Evolutionary conservation across 1,139 yeast genomes (phyloP).

Genomic region (Wickerhamomyces sp.): DNA sequence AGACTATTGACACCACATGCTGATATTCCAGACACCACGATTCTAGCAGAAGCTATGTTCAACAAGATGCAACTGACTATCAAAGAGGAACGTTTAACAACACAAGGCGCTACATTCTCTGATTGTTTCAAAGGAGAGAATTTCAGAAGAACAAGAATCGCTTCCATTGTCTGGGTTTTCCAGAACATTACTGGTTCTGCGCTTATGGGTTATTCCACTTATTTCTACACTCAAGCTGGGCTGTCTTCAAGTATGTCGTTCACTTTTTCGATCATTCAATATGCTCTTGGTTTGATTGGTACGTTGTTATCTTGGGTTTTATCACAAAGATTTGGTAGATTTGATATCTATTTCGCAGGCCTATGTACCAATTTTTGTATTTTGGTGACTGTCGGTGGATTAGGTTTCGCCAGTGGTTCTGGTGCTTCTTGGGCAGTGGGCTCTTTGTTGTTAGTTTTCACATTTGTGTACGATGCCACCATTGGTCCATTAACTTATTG

Average conservation of each 20-base stretch:
- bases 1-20: slow-evolving; percentile 10
- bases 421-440: slow-evolving; percentile 25
- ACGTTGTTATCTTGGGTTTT: slow-evolving; percentile 27
- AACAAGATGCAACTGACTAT: slow-evolving; percentile 28
- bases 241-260: slow-evolving; percentile 26
- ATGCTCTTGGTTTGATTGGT: slow-evolving; percentile 29
- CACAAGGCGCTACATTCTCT: slow-evolving; percentile 25
- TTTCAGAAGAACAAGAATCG: slow-evolving; percentile 47
- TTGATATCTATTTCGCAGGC: slow-evolving; percentile 30
- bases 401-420: slow-evolving; percentile 23
- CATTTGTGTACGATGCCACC: slow-evolving; percentile 27
- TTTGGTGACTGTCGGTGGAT: slow-evolving; percentile 28
- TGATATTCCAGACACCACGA: slow-evolving; percentile 10
- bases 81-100: slow-evolving; percentile 24
- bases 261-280: slow-evolving; percentile 28
- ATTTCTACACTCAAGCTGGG: slow-evolving; percentile 34
- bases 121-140: slow-evolving; percentile 46
- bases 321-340: slow-evolving; percentile 26
- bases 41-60: slow-evolving; percentile 20
- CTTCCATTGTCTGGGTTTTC: slow-evolving; percentile 41
- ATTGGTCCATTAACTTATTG: slow-evolving; percentile 36
- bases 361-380: slow-evolving; percentile 23
- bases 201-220: slow-evolving; percentile 41
- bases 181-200: slow-evolving; percentile 49
- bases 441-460: slow-evolving; percentile 29